Base-by-base conservation (phyloP, 768 basidiomycete species). In the Agrocybe pediades region DNA sequence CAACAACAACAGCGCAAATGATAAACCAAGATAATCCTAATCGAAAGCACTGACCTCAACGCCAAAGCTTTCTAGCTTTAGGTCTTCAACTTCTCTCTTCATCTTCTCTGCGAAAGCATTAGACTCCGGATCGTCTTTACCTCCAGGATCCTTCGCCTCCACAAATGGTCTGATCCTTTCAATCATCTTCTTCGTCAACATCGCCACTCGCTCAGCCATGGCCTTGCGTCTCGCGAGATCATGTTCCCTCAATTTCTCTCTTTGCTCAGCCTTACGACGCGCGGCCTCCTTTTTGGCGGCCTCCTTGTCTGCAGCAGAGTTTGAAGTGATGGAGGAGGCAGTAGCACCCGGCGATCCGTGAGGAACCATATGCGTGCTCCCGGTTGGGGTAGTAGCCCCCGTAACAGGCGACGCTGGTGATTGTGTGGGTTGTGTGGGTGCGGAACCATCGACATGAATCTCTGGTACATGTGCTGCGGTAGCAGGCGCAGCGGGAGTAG, bases 61-160 rank as follows among this genome's bases (percentile, higher is more conserved):
- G 44, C 97, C 97, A 70, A 99, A 99, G 60, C 92, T 95, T 76
- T 99, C 96, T 49, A 98, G 72, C 75, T 98, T 98, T 62, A 99
- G 67, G 73, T 99, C 97, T 51, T 96, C 94, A 1, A 91, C 92
- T 69, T 99, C 97, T 24, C 82, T 74, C 63, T 71, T 79, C 68
- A 96, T 90, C 68, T 79, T 85, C 48, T 79, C 77, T 69, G 91
- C 87, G 64, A 94, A 99, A 15, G 80, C 77, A 45, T 70, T 71
- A 9, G 92, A 93, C 76, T 98, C 97, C 0, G 86, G 75, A 62
- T 98, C 97, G 47, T 83, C 87, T 66, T 80, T 82, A 2, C 77
- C 86, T 9, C 90, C 91, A 2, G 94, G 94, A 46, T 83, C 75
- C 69, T 90, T 85, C 41, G 95, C 95, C 62, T 95, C 90, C 19